Base-by-base conservation (phyloP, 2,329 filamentous ascomycete genomes). In the Pestalotiopsis sp. region DNA sequence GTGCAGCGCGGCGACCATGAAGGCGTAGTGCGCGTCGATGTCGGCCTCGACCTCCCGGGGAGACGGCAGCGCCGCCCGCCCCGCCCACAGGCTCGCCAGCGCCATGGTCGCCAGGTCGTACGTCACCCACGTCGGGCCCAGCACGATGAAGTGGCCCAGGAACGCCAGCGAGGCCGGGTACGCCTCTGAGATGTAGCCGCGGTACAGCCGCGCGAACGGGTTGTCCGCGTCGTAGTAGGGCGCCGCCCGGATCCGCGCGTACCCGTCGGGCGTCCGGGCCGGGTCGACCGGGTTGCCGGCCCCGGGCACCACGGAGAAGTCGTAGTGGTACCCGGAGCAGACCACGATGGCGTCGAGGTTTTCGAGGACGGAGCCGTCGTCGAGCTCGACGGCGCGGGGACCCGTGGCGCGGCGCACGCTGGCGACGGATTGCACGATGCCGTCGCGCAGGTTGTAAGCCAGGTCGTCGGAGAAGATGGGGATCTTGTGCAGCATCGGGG, bases 391-490 rank as follows among this genome's bases (percentile, higher is more conserved):
- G 17, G 45, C 2, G 14, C 45, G 64, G 4, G 41, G 41, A 14
- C 64, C 64, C 6, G 1, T 36, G 2, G 31, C 31, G n/a, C 52
- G 41, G 12, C 13, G 13, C 38, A 66, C 31, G 14, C 64, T 45
- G 13, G n/a, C 27, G 17, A 58, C 64, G 11, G 64, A 56, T 17
- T 58, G 12, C 17, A 58, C 64, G 52, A 4, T 36, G 25, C 64
- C 64, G 20, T 56, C 25, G 14, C 41, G 14, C 17, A 66, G 49
- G 52, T 66, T 66, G 6, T 23, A 11, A 1, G 64, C 64, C 25
- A 66, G 45, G 52, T 66, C 64, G 45, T 66, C 64, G 23, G 41
- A 57, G 49, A 66, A 66, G 25, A 66, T 49, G n/a, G 64, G 64
- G 49, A 66, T 25, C 7, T 45, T 45, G 23, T 66, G 41, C 17